Evolutionary conservation across 2,329 filamentous ascomycete species (phyloP), one percentile per base, ranked within the genome.

Genomic region (Penicillium sp.): DNA sequence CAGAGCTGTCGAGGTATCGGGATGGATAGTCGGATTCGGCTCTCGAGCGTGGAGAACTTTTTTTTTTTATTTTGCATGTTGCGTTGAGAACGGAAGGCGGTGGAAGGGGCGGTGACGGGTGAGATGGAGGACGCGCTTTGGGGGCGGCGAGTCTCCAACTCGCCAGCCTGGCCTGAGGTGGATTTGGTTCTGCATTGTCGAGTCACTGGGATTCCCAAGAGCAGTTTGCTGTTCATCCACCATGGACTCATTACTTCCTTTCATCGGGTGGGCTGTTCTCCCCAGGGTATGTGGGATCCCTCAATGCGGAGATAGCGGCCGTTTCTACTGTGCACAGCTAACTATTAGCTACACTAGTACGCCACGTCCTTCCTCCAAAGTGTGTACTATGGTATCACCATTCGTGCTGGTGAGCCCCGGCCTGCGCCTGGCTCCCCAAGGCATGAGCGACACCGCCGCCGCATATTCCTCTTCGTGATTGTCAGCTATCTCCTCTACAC

Each of bases 401-500:
- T 95, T 63, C 88, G 90, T 51, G 93, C 89, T 32, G 93, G 93
- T 59, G 83, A 89, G 47, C 86, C 86, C 10, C 86, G 85, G 44
- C 91, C 85, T 2, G 79, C 70, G 42, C 70, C 52, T 79, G 85
- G 23, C 79, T 86, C 64, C 74, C 75, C 81, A 2, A 81, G 81
- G 51, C 87, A 80, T 63, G 74, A 77, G 48, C 75, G 77, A 41
- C 87, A 97, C 71, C 84, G 88, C 45, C 85, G 86, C 42, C 79
- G 81, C 55, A 91, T 96, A 62, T 83, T 93, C 63, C 84, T 91
- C 60, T 73, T 84, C 53, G 87, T 97, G 57, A 84, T 97, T 35
- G 74, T 84, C 33, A 70, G 79, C 45, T 98, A 97, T 70, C 86
- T 97, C 25, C 69, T 84, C 50, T 96, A 95, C 74, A 95, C 89